phyloP scores from a whole-genome alignment of 257 asterid genomes.

The Plantago elongata region DNA sequence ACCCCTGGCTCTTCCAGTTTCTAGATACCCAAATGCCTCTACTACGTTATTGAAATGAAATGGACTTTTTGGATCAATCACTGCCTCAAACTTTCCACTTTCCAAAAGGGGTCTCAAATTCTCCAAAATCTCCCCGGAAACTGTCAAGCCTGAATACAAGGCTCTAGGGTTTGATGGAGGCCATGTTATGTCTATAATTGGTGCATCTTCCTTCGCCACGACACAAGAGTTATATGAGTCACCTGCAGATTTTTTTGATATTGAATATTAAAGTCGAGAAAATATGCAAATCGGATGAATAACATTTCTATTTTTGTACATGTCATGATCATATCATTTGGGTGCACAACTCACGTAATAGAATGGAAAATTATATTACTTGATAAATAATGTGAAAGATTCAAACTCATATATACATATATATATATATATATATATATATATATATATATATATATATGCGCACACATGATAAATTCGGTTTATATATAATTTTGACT shows the following conservation, averaged over 20 bases:
- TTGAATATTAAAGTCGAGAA: too few species aligned
- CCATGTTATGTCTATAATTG: constrained; percentile 64
- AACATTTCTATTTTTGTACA: too few species aligned
- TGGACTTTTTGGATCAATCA: constrained; percentile 56
- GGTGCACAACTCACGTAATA: too few species aligned
- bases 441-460: too few species aligned
- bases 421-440: too few species aligned
- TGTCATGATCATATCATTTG: too few species aligned
- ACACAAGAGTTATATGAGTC: constrained; percentile 50
- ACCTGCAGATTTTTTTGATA: constrained; percentile 20
- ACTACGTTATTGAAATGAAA: constrained; percentile 34
- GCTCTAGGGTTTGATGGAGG: constrained; percentile 63
- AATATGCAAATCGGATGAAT: too few species aligned
- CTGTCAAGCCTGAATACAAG: constrained; percentile 44
- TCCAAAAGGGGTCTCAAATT: constrained; percentile 44
- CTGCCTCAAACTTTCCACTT: constrained; percentile 48
- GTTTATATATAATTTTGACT: too few species aligned
- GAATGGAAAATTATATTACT: too few species aligned
- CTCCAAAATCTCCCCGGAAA: constrained; percentile 55
- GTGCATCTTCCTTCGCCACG: constrained; percentile 46
- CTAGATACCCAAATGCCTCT: constrained; percentile 46
- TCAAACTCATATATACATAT: too few species aligned
- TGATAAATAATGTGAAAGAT: too few species aligned
- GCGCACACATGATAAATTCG: too few species aligned
- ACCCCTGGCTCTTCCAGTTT: constrained; percentile 75